These are phyloP conservation scores for Lepidium africanum DNA, from an alignment of 345 rosid genomes.

Conservation along the genomic window DNA sequence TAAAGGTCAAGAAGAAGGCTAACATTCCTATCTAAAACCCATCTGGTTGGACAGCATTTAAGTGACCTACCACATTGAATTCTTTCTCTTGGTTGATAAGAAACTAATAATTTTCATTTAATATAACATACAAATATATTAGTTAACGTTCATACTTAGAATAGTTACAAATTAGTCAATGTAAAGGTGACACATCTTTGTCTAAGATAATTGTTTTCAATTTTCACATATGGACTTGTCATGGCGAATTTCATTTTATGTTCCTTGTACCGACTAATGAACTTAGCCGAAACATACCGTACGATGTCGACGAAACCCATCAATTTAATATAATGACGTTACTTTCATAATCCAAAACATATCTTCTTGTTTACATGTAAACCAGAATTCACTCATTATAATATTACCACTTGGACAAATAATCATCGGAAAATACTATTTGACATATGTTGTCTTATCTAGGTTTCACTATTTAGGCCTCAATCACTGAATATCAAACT, in stretches of 20 bases:
- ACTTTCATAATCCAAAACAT: neutral
- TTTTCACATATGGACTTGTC: neutral
- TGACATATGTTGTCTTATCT: neutral
- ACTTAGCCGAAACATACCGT: neutral
- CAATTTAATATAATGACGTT: neutral
- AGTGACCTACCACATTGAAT: slow-evolving; percentile 22
- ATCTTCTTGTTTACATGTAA: neutral
- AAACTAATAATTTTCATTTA: neutral
- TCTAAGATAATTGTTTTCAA: neutral
- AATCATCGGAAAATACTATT: neutral
- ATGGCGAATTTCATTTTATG: neutral
- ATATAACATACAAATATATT: neutral
- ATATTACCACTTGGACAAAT: neutral
- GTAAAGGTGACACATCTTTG: slow-evolving; percentile 11
- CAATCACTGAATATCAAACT: neutral
- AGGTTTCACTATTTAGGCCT: neutral
- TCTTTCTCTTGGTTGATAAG: slow-evolving; percentile 24
- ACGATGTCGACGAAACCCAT: slow-evolving; percentile 6
- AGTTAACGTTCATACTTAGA: slow-evolving; percentile 1
- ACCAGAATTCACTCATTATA: neutral
- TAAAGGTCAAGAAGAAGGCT: slow-evolving; percentile 9
- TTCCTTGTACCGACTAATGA: slow-evolving; percentile 8
- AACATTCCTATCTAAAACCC: slow-evolving; percentile 20
- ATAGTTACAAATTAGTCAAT: slow-evolving; percentile 6
- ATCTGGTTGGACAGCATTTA: slow-evolving; percentile 14